Evolutionary conservation across 2,329 filamentous ascomycete species (phyloP), one percentile per base, ranked within the genome.

Genomic region (Taxawa tesnikishii): DNA sequence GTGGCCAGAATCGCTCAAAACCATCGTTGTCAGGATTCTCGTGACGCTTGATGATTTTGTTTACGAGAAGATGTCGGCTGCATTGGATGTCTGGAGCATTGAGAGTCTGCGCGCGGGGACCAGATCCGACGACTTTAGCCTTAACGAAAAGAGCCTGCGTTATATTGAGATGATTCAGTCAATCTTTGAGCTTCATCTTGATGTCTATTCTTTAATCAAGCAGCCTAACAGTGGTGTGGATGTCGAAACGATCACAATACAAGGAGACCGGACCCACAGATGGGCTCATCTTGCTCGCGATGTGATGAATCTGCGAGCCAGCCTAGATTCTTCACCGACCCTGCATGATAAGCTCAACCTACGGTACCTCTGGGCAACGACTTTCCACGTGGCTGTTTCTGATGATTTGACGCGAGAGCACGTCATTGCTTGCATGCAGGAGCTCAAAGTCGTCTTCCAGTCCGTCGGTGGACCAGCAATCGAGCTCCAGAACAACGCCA

Each of bases 401-500:
- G 65, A 70, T 18, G 63, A 70, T 26, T 56, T 69, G 4, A 52
- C 63, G 11, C 70, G 74, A 31, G 68, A 75, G 32, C 69, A 78
- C 45, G 61, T 76, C 19, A 50, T 80, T 15, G 58, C 66, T 29
- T 76, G 72, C 43, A 70, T 79, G 52, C 63, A 70, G 37, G 75
- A 82, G 42, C 54, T 83, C 9, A 73, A 74, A 44, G 48, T 46
- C 3, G 56, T 73, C 8, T 56, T 82, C 10, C 45, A 58, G 15
- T 56, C 58, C 3, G 50, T 66, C 8, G 60, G 57, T 10, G 60
- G 59, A n/a, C 59, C 60, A 16, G 57, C 63, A 0, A 70, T 82
- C 9, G 62, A 67, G 19, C 63, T 96, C 10, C 63, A 79, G 4
- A 96, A 98, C 53, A 96, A 94, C 48, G 71, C 75, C 2, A 71